Evolutionary conservation across 2,329 filamentous ascomycete genomes (phyloP).

Genomic region (Penicillium brevicompactum): DNA sequence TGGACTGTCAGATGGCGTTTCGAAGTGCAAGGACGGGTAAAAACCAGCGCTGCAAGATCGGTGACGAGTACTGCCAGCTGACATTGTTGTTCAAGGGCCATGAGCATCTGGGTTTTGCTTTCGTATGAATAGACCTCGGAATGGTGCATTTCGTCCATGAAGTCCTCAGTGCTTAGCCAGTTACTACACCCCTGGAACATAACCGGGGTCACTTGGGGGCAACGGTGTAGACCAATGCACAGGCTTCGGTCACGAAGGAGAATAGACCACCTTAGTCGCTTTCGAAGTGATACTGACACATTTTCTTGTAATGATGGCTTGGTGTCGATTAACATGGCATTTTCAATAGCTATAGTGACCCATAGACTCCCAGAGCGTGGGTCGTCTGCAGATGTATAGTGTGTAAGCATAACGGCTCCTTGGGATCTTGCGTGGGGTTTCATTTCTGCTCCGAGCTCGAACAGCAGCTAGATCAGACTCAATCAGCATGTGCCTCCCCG

Average conservation of each 20-base stretch:
- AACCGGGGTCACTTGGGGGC: conserved; percentile 52
- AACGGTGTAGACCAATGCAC: conserved; percentile 53
- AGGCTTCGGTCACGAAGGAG: conserved; percentile 56
- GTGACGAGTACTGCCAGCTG: conserved; percentile 52
- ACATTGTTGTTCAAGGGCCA: conserved; percentile 51
- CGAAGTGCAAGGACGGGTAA: conserved; percentile 33
- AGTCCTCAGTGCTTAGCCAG: conserved; percentile 45
- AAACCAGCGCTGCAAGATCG: conserved; percentile 50
- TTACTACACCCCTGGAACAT: conserved; percentile 50
- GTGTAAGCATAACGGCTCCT: conserved; percentile 32
- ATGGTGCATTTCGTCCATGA: conserved; percentile 49
- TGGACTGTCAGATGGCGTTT: conserved; percentile 9
- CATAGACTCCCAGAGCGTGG: conserved; percentile 41
- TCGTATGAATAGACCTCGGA: conserved; percentile 51
- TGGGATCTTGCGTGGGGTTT: conserved; percentile 31
- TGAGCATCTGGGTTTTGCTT: conserved; percentile 49
- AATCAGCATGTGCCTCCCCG: not conserved
- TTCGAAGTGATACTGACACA: conserved; percentile 43
- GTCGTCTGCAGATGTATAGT: conserved; percentile 44
- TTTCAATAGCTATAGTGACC: conserved; percentile 54
- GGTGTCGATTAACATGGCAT: conserved; percentile 51
- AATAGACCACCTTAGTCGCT: conserved; percentile 60
- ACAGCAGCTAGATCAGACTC: conserved; percentile 26
- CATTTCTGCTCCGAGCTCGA: conserved; percentile 32
- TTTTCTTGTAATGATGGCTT: conserved; percentile 39